Percentiles rank a stretch among this genome's conserved stretches.
Evolutionary conservation across 805 yeast species (phyloP).

Genomic region (Scheffersomyces amazonensis): DNA sequence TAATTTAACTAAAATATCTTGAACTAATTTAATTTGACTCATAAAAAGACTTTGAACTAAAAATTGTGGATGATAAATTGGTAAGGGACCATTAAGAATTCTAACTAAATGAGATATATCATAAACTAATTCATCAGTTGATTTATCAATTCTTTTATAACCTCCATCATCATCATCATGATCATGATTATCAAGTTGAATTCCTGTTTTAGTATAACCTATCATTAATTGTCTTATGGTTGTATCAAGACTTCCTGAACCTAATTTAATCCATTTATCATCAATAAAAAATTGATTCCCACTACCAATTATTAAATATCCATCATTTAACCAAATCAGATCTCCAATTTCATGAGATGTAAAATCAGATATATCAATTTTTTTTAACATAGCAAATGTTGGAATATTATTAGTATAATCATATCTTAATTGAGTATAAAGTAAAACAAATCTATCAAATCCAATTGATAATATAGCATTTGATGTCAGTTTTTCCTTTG

Average conservation of each 20-base stretch:
- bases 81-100: slow-evolving; percentile 84
- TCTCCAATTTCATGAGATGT: slow-evolving; percentile 87
- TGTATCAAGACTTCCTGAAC: slow-evolving; percentile 44
- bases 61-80: slow-evolving; percentile 88
- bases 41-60: slow-evolving; percentile 71
- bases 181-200: slow-evolving; percentile 4
- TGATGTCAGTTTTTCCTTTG: slow-evolving; percentile 10
- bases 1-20: slow-evolving; percentile 53
- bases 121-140: slow-evolving; percentile 16
- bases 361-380: slow-evolving; percentile 63
- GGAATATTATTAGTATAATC: slow-evolving; percentile 84
- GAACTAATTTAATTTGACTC: slow-evolving; percentile 54
- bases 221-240: slow-evolving; percentile 42
- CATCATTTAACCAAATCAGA: slow-evolving; percentile 80
- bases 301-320: slow-evolving; percentile 75
- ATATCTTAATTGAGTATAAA: slow-evolving; percentile 80
- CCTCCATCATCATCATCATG: slow-evolving; percentile 28
- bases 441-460: slow-evolving; percentile 55
- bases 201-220: slow-evolving; percentile 19
- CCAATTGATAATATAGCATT: slow-evolving; percentile 78
- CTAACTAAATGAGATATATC: slow-evolving; percentile 68
- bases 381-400: slow-evolving; percentile 71
- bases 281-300: slow-evolving; percentile 88
- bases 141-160: slow-evolving; percentile 3
- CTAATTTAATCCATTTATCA: slow-evolving; percentile 53